Evolutionary conservation across 306 rosid species (phyloP).

Genomic region (Styphnolobium japonicum): DNA sequence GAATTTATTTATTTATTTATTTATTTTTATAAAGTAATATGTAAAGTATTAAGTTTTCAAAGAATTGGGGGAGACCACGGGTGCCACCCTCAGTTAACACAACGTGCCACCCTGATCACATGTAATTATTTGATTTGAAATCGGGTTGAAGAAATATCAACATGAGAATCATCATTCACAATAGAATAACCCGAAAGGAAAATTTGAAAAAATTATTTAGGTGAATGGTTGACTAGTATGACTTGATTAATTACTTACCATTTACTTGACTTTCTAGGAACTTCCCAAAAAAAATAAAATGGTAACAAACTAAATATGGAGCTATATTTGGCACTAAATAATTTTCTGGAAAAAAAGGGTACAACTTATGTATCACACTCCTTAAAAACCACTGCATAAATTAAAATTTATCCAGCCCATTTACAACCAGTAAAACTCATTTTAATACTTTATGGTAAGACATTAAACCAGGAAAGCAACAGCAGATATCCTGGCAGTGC

Average conservation of each 20-base stretch:
- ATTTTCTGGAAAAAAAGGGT: neutral
- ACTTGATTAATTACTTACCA: neutral
- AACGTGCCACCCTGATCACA: no score
- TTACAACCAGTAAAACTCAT: slow-evolving; percentile 9
- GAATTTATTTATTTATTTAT: no score
- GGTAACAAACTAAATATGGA: neutral
- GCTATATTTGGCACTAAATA: neutral
- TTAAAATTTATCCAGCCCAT: neutral
- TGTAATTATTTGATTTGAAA: no score
- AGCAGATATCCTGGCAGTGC: neutral
- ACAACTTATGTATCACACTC: neutral
- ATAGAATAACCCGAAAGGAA: no score
- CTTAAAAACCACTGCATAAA: slow-evolving; percentile 11
- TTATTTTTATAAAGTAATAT: no score
- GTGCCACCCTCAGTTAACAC: no score
- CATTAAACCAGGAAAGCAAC: neutral
- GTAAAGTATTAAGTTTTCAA: no score
- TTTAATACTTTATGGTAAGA: neutral
- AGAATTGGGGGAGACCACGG: no score
- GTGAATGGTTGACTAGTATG: neutral
- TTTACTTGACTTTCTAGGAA: neutral
- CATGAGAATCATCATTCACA: no score
- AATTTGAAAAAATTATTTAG: no score
- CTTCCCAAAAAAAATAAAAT: neutral
- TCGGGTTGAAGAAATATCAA: no score